Percentiles rank a stretch among this genome's conserved stretches.
phyloP scores from a whole-genome alignment of 371 early-diverging fungal species.

The Vairimorpha ceranae region DNA sequence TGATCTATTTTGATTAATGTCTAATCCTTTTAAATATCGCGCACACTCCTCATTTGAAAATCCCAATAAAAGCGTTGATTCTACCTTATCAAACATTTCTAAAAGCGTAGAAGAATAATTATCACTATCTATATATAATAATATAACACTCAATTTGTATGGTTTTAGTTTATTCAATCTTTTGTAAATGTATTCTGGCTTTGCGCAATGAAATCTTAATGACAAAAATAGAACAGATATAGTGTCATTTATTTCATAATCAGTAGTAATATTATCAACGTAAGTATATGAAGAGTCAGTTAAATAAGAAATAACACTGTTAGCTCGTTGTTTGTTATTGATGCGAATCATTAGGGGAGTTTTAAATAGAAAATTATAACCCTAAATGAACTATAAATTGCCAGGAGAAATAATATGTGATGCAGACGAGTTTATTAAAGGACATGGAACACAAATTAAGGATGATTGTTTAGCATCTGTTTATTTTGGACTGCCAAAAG shows the following conservation, averaged over 20 bases:
- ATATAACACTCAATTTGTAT: slow-evolving; percentile 43
- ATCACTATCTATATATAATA: slow-evolving; percentile 46
- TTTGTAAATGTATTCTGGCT: slow-evolving; percentile 60
- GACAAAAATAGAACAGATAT: slow-evolving; percentile 53
- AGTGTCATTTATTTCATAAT: slow-evolving; percentile 53
- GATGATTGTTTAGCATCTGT: slow-evolving; percentile 66
- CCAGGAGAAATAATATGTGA: slow-evolving; percentile 59
- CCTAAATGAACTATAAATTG: slow-evolving; percentile 22
- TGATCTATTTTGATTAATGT: slow-evolving; percentile 27
- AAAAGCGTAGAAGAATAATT: slow-evolving; percentile 28
- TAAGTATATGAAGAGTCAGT: slow-evolving; percentile 41
- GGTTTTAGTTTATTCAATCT: slow-evolving; percentile 46
- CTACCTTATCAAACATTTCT: slow-evolving; percentile 37
- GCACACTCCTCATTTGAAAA: slow-evolving; percentile 53
- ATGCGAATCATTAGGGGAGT: slow-evolving; percentile 55
- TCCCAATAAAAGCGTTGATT: slow-evolving; percentile 39
- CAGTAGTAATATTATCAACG: slow-evolving; percentile 33
- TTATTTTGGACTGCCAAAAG: slow-evolving; percentile 79
- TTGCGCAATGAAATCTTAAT: slow-evolving; percentile 47
- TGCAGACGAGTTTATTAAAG: slow-evolving; percentile 65
- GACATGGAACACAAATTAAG: slow-evolving; percentile 83
- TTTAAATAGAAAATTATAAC: not conserved
- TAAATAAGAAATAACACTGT: slow-evolving; percentile 45
- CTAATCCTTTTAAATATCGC: slow-evolving; percentile 49
- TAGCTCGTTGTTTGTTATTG: slow-evolving; percentile 41